These are phyloP conservation scores for Kalmusia sp. DNA, from an alignment of 2,329 filamentous ascomycete species.

Conservation along the genomic window DNA sequence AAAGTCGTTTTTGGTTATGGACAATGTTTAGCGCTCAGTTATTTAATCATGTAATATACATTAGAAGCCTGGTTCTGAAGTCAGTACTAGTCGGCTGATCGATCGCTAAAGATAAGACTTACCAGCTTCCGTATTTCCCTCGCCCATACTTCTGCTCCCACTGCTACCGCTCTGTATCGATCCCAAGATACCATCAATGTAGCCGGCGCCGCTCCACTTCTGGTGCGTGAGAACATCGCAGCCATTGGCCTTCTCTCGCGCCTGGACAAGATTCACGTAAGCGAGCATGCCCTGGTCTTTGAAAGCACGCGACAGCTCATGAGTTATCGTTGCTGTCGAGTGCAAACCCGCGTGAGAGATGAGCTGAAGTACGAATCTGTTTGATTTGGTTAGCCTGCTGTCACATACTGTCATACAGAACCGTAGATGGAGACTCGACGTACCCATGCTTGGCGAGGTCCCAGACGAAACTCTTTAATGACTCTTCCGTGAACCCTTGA, in stretches of 20 bases:
- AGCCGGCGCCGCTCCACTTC: constrained; percentile 78
- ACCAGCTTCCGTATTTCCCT: constrained; percentile 82
- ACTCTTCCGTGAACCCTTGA: constrained; percentile 85
- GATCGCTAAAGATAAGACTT: too few relatives aligned
- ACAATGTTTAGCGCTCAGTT: too few relatives aligned
- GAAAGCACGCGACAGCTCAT: constrained; percentile 81
- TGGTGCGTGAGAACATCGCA: constrained; percentile 96
- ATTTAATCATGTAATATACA: neutral
- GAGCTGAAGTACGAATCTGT: constrained; percentile 67
- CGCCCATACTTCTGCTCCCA: constrained; percentile 90
- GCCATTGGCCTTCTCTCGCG: constrained; percentile 85
- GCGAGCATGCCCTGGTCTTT: constrained; percentile 94
- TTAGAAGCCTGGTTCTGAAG: neutral
- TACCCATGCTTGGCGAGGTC: constrained; percentile 88
- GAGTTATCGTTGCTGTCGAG: constrained; percentile 67
- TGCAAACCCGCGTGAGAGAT: constrained; percentile 71
- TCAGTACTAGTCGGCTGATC: neutral
- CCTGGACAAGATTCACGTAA: constrained; percentile 93
- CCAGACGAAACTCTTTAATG: constrained; percentile 92
- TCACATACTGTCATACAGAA: neutral
- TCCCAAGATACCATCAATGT: constrained; percentile 89
- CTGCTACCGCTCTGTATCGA: constrained; percentile 91
- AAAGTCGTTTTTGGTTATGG: too few relatives aligned
- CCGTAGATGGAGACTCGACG: constrained; percentile 50
- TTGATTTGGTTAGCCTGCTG: constrained; percentile 18